phyloP scores from a whole-genome alignment of 805 yeast species.

The Candida khao-thaluensis region DNA sequence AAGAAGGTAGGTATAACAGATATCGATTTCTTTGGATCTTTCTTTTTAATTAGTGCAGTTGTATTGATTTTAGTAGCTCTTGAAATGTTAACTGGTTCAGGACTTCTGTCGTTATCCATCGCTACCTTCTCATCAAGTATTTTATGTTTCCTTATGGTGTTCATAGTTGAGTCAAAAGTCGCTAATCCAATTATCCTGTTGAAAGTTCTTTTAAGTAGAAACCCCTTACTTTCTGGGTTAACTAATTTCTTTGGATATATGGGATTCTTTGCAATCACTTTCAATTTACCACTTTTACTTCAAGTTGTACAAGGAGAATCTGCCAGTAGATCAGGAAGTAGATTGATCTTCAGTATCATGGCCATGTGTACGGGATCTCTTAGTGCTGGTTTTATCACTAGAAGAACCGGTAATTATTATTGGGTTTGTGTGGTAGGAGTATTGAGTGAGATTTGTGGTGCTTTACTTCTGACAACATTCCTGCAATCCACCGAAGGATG shows the following conservation, averaged over 20 bases:
- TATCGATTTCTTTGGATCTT: no score
- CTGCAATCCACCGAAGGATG: not conserved
- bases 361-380: conserved; percentile 6
- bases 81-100: no score
- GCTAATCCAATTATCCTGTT: no score
- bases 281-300: conserved; percentile 5
- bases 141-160: no score
- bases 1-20: conserved; percentile 49
- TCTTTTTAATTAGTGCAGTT: no score
- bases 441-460: not conserved
- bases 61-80: no score
- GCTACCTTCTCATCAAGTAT: no score
- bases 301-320: conserved; percentile 4
- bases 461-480: not conserved
- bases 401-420: conserved; percentile 2
- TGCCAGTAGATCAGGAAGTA: conserved; percentile 6
- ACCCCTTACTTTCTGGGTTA: conserved; percentile 5
- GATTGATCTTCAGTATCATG: conserved; percentile 1
- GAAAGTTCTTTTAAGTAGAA: conserved; percentile 6
- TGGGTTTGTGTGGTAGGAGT: conserved; percentile 6
- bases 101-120: no score
- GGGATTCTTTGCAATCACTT: conserved; percentile 5
- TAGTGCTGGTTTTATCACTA: conserved; percentile 3
- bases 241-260: no score
- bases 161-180: no score